Base-by-base conservation (phyloP, 306 rosid species). In the Prosopis cineraria region DNA sequence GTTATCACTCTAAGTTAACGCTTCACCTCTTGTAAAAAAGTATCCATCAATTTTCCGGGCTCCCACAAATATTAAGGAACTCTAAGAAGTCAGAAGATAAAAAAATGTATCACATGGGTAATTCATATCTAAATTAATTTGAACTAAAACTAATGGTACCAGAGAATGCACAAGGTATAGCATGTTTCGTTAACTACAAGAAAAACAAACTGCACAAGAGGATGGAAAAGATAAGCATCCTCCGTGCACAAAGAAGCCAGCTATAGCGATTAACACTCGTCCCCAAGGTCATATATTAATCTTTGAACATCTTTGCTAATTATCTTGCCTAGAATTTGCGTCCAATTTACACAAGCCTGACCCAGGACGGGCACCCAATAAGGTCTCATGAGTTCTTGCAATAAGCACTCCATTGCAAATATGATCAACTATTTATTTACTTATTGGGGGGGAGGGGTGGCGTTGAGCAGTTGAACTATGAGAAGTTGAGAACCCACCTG, bases 401-500 rank as follows among this genome's bases (percentile, higher is more conserved):
- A 73, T 37, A 64, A 22, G 22, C 64, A 62, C 39, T 50, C 22
- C 29, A 55, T 56, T 34, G 47, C 33, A 34, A 79, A 55, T 43
- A 16, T 4, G 30, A 69, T 17, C 14, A 75, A 13, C 34, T 58
- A 1, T 31, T 31, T 31, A 31, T 31, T 4, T 31, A 31, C 4
- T 31, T 31, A 31, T 31, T 0, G 13, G 31, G 22, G 70, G 73
- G 41, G 40, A 45, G 31, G 40, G 45, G 7, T 67, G 12, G 75
- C 25, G 63, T 29, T 43, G 7, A 71, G 53, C 11, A 19, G 70
- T 29, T 43, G 7, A 71, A 44, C 11, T 14, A 74, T 22, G 44
- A 71, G 48, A 41, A 31, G 83, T 31, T 22, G 44, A 71, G 48
- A 41, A 31, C 84, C 37, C 62, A 91, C 99, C 88, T 68, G 96